Percentiles rank a stretch among this genome's conserved stretches.
Evolutionary conservation across 2,329 filamentous ascomycete species (phyloP).

Genomic region (Colletotrichum simmondsii): DNA sequence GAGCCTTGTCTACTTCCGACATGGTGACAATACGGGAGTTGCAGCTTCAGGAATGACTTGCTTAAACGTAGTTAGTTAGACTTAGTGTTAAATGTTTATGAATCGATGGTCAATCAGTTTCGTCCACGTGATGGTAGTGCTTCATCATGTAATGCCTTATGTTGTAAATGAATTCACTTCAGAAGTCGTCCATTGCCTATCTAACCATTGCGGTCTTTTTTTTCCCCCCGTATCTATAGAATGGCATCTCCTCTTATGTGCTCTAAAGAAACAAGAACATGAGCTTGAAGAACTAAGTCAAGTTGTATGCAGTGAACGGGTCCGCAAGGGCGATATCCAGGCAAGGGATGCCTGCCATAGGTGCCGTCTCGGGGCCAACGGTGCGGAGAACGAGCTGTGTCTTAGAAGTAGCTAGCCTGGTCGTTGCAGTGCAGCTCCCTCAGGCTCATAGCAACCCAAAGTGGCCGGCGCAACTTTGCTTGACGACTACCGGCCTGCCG

Average conservation of each 20-base stretch:
- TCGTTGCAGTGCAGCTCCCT: slow-evolving; percentile 23
- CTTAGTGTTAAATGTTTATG: slow-evolving; percentile 31
- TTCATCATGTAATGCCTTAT: too few species aligned
- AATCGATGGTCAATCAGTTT: neutral
- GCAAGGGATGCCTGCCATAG: neutral
- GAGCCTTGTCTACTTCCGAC: neutral
- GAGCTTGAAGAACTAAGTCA: neutral
- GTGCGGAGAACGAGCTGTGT: slow-evolving; percentile 26
- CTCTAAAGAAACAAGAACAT: neutral
- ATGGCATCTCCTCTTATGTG: neutral
- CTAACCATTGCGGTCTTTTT: neutral
- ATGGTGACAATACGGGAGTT: slow-evolving; percentile 11
- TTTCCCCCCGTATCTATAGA: neutral
- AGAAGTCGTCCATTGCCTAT: neutral
- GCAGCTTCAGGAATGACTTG: slow-evolving; percentile 21
- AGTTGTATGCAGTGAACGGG: neutral
- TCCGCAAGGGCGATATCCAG: neutral
- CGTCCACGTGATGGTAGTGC: neutral
- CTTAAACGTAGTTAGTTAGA: slow-evolving; percentile 29
- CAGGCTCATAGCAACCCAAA: slow-evolving; percentile 1
- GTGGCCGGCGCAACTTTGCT: slow-evolving; percentile 6
- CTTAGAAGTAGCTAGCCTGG: neutral
- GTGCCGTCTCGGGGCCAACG: slow-evolving; percentile 25
- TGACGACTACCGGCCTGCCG: neutral
- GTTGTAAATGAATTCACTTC: too few species aligned